Evolutionary conservation across 139 green algal genomes (phyloP).

Genomic region (Dunaliella primolecta): DNA sequence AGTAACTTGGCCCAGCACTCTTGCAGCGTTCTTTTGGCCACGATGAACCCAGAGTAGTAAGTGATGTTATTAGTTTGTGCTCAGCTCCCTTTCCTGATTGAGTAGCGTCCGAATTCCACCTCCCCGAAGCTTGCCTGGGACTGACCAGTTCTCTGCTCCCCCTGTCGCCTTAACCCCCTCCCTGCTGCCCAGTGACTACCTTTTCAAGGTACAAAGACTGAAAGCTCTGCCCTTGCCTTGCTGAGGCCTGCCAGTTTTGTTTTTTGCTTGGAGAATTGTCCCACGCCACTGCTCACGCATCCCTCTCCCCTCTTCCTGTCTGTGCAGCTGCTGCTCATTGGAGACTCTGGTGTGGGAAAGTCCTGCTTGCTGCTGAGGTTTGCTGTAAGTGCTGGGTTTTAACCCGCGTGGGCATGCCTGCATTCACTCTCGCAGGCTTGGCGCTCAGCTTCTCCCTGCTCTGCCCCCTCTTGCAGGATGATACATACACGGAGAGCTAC

Average conservation of each 20-base stretch:
- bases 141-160: neutral
- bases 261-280: neutral
- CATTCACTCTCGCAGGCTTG: neutral
- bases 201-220: conserved; percentile 73
- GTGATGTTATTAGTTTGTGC: conserved; percentile 9
- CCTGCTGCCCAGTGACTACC: conserved; percentile 87
- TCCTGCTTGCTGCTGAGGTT: conserved; percentile 96
- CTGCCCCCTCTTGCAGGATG: conserved; percentile 69
- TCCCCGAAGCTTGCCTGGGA: too few species aligned
- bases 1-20: too few species aligned
- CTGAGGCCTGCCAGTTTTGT: neutral
- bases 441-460: neutral
- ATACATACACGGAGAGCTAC: conserved; percentile 99
- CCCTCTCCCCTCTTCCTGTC: conserved; percentile 1
- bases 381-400: conserved; percentile 56
- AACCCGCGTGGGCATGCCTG: neutral
- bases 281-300: neutral
- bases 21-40: too few species aligned
- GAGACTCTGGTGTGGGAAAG: conserved; percentile 95
- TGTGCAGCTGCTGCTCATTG: conserved; percentile 92
- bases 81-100: neutral
- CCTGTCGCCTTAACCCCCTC: conserved; percentile 10
- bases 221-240: neutral
- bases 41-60: conserved; percentile 80
- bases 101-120: neutral